Evolutionary conservation across 75 land plant species (phyloP).

Genomic region (Cupressus sempervirens): DNA sequence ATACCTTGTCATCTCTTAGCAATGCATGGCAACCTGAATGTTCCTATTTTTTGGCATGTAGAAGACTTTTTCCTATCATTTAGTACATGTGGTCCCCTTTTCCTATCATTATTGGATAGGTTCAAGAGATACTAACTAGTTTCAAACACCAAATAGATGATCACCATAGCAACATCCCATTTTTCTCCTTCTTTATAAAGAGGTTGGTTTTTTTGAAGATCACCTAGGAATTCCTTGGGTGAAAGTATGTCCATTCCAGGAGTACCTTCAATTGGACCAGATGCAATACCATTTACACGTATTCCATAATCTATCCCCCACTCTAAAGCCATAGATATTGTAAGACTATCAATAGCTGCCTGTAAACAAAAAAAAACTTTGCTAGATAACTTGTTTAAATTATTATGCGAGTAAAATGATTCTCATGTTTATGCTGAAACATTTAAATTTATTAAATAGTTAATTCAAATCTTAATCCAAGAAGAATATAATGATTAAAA

Average conservation of each 20-base stretch:
- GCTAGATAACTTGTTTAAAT: neutral
- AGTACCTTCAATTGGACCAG: conserved; percentile 92
- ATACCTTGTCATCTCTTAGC: too few species aligned
- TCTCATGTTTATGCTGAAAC: neutral
- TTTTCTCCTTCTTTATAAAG: conserved; percentile 75
- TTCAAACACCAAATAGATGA: conserved; percentile 80
- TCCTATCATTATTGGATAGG: neutral
- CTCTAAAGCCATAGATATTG: too few species aligned
- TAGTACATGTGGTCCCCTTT: too few species aligned
- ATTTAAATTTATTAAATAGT: neutral
- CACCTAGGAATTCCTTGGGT: conserved; percentile 57
- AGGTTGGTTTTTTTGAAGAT: conserved; percentile 28
- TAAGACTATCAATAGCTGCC: too few species aligned
- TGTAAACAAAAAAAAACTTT: conserved; percentile 14
- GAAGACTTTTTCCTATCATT: too few species aligned
- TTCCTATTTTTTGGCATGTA: too few species aligned
- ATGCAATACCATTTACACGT: conserved; percentile 95
- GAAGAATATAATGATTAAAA: too few species aligned
- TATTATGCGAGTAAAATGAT: neutral
- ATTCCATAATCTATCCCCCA: conserved; percentile 98
- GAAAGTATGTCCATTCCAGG: conserved; percentile 85
- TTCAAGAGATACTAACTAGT: conserved; percentile 48
- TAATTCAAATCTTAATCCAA: too few species aligned
- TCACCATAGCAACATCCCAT: conserved; percentile 98
- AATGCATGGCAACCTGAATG: too few species aligned